Conservation (phyloP, 192 early-diverging fungal species). For the Podila epigama region DNA sequence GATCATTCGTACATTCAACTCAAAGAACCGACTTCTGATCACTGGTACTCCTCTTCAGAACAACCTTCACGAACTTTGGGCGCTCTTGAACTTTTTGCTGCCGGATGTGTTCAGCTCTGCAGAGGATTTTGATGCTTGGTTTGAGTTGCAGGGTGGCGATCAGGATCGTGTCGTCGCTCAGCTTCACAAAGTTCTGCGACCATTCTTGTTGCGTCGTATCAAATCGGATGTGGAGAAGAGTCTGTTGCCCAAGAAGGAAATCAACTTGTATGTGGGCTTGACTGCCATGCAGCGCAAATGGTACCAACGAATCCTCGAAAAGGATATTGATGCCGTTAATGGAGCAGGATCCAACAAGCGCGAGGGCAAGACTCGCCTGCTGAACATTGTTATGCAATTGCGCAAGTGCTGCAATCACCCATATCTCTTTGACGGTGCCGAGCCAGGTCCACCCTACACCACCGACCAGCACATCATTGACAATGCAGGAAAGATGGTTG, state of each 20-base stretch:
- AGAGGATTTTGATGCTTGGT: constrained; percentile 96
- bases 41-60: constrained; percentile 98
- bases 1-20: constrained; percentile 91
- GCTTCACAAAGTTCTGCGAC: constrained; percentile 74
- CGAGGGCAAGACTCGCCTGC: constrained; percentile 87
- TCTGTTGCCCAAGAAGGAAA: constrained; percentile 92
- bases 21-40: constrained; percentile 88
- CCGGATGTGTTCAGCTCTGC: constrained; percentile 96
- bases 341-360: constrained; percentile 76
- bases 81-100: constrained; percentile 94
- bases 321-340: constrained; percentile 98
- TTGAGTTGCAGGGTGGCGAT: constrained; percentile 77
- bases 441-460: constrained; percentile 95
- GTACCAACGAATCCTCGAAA: constrained; percentile 95
- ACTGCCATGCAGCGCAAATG: constrained; percentile 94
- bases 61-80: constrained; percentile 99
- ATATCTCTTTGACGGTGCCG: constrained; percentile 89
- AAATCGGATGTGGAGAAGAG: constrained; percentile 98
- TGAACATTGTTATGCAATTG: constrained; percentile 96
- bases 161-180: constrained; percentile 70
- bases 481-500: constrained; percentile 93
- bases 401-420: constrained; percentile 98
- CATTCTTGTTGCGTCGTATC: constrained; percentile 89
- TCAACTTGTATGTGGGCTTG: constrained; percentile 93
- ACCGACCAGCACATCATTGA: constrained; percentile 95